A percentile compares a stretch with the other conserved stretches of the same genome.
These are phyloP conservation scores for Malus hybrid DNA, from an alignment of 331 rosid genomes.

Conservation along the genomic window DNA sequence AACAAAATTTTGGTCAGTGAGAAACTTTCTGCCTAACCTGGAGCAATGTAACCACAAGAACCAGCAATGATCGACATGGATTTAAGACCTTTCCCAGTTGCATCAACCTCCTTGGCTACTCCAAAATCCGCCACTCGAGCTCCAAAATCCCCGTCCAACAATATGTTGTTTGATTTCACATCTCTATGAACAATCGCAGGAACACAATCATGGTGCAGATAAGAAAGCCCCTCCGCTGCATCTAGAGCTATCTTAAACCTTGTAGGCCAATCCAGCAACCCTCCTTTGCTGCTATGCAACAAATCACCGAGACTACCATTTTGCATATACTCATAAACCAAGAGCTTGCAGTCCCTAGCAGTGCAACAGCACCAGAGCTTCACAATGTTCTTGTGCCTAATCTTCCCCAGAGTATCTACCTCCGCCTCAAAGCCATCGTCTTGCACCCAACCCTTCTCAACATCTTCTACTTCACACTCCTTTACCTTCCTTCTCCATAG, in stretches of 20 bases:
- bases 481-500: conserved; percentile 43
- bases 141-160: conserved; percentile 72
- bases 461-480: conserved; percentile 37
- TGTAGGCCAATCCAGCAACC: conserved; percentile 80
- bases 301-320: conserved; percentile 86
- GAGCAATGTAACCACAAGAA: conserved; percentile 93
- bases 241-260: conserved; percentile 79
- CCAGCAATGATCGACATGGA: conserved; percentile 90
- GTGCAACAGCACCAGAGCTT: conserved; percentile 94
- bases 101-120: conserved; percentile 69
- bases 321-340: conserved; percentile 93
- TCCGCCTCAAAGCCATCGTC: conserved; percentile 77
- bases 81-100: conserved; percentile 41
- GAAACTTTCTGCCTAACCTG: conserved; percentile 40
- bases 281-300: conserved; percentile 74
- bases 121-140: conserved; percentile 94
- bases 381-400: conserved; percentile 91
- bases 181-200: conserved; percentile 92
- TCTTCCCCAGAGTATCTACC: conserved; percentile 78
- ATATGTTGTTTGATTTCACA: conserved; percentile 79
- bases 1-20: neutral
- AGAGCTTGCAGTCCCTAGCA: conserved; percentile 67
- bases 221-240: conserved; percentile 92
- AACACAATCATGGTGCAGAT: conserved; percentile 89
- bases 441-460: conserved; percentile 44